Percentiles rank a stretch among this genome's conserved stretches.
Conservation (phyloP, 176 grass and related monocot genomes). For the Bothriochloa decipiens region DNA sequence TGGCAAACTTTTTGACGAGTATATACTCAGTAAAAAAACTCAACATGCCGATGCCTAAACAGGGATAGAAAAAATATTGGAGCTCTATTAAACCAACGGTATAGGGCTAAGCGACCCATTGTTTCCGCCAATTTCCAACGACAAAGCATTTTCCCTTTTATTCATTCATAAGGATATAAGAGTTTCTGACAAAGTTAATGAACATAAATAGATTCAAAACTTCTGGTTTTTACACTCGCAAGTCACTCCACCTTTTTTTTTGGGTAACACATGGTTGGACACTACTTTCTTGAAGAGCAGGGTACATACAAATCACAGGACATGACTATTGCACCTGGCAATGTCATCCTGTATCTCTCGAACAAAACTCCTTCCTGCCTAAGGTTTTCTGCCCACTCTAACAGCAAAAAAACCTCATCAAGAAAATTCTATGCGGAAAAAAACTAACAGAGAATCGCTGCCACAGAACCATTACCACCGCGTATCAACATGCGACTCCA, state of each 20-base stretch:
- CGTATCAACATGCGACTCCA: slow-evolving; percentile 50
- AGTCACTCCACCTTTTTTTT: slow-evolving; percentile 3
- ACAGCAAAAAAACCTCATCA: slow-evolving; percentile 35
- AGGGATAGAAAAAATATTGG: neutral
- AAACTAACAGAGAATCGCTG: slow-evolving; percentile 47
- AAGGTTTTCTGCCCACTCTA: slow-evolving; percentile 28
- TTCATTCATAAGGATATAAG: slow-evolving; percentile 29
- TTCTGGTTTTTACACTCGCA: slow-evolving; percentile 34
- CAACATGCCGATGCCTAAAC: neutral
- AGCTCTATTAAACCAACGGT: neutral
- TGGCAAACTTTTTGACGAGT: neutral
- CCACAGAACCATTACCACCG: slow-evolving; percentile 55
- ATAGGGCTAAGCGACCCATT: neutral
- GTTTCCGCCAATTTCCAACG: slow-evolving; percentile 1
- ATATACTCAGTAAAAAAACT: neutral
- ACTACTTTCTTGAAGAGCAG: slow-evolving; percentile 10
- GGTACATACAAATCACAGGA: slow-evolving; percentile 31
- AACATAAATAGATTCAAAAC: slow-evolving; percentile 14
- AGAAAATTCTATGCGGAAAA: slow-evolving; percentile 29
- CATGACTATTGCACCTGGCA: neutral
- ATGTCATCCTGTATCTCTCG: slow-evolving; percentile 2
- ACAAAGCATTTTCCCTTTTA: neutral
- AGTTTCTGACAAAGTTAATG: slow-evolving; percentile 16
- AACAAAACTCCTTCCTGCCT: slow-evolving; percentile 28
- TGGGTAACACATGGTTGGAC: neutral